Base-by-base conservation (phyloP, 192 early-diverging fungal genomes). In the Backusella psychrophila region DNA sequence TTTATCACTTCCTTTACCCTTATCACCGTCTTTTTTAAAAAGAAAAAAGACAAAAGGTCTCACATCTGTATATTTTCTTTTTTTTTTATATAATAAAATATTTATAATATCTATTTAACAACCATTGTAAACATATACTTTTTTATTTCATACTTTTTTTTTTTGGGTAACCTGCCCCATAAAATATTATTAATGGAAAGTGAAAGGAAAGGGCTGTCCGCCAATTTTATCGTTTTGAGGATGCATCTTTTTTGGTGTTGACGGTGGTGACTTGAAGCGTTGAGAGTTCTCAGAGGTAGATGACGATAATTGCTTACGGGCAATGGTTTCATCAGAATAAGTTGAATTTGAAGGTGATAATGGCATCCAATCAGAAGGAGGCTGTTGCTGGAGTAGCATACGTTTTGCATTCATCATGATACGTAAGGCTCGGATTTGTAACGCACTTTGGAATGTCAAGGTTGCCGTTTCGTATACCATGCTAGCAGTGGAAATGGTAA, bases 391-490 rank as follows among this genome's bases (percentile, higher is more conserved):
- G 41, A 69, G 38, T 33, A 71, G 26, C 23, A 71, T 49, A 44
- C 70, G 70, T 63, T 83, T 86, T 21, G 87, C 81, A 35, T 78
- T 81, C 52, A 89, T 79, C 87, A 89, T 85, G 9, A 87, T 81
- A 52, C 85, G 81, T 35, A 89, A 78, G 4, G 87, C 85, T 65
- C 87, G 79, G 26, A 89, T 80, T 70, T 93, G 92, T 77, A 93
- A 81, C 0, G 90, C 88, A 53, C 83, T 87, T 74, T 91, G 88
- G 26, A 87, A 85, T 0, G 91, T 89, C 0, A 89, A 83, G 38
- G 89, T 86, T 0, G 89, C 90, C 0, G 91, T 90, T 69, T 93
- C 91, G 44, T 87, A 93, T 12, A 93, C 83, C 69, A 91, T 75
- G 0, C 87, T 87, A 14, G 92, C 90, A 0, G 88, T 91, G 1